Evolutionary conservation across 83 land plant species (phyloP).

Genomic region (Thuja plicata): DNA sequence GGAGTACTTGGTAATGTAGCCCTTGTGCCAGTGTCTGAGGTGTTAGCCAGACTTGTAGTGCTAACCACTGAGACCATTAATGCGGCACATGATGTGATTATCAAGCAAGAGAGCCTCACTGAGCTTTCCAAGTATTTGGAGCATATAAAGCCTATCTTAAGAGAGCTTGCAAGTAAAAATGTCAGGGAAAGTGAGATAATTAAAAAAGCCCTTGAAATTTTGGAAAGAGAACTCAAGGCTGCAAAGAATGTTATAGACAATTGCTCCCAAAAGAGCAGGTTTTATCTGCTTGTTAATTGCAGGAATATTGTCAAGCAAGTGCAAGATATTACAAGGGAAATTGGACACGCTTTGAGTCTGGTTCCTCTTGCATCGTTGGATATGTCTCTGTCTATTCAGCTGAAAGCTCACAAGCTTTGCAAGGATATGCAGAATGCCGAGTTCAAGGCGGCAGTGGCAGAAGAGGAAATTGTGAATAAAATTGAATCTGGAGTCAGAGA

Average conservation of each 20-base stretch:
- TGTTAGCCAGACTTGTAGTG: conserved; percentile 43
- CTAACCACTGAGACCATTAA: conserved; percentile 26
- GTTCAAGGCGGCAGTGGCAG: conserved; percentile 55
- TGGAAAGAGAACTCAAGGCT: conserved; percentile 34
- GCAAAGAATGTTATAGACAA: conserved; percentile 36
- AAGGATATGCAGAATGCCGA: conserved; percentile 54
- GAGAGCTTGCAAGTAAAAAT: conserved; percentile 41
- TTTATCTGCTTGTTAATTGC: conserved; percentile 61
- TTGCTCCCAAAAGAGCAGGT: conserved; percentile 52
- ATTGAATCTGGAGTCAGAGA: conserved; percentile 61
- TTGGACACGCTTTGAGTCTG: conserved; percentile 58
- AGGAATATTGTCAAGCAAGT: conserved; percentile 38
- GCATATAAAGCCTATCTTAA: conserved; percentile 44
- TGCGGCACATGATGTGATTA: conserved; percentile 55
- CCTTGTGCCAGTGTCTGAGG: conserved; percentile 52
- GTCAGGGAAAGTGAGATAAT: conserved; percentile 31
- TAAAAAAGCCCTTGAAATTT: conserved; percentile 31
- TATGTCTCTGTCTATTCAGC: conserved; percentile 33
- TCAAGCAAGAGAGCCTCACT: conserved; percentile 55
- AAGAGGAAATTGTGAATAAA: conserved; percentile 53
- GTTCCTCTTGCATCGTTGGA: conserved; percentile 63
- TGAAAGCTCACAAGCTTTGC: conserved; percentile 32
- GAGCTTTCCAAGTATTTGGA: conserved; percentile 48
- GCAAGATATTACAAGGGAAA: conserved; percentile 55
- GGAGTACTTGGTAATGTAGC: conserved; percentile 38